phyloP scores from a whole-genome alignment of 1,284 basidiomycete genomes.

The Gomphus bonarii region DNA sequence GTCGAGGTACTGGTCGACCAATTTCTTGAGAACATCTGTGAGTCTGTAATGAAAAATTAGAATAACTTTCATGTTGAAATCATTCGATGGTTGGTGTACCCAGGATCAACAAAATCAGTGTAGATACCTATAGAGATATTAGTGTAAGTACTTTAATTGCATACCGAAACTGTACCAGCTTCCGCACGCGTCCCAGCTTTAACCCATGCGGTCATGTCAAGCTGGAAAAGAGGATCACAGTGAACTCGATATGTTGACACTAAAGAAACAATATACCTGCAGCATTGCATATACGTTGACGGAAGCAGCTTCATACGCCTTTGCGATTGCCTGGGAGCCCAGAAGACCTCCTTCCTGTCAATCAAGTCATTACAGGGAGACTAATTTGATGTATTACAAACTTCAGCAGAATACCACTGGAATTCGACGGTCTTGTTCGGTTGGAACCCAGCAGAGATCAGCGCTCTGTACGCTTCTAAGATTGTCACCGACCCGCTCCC shows the following conservation, averaged over 20 bases:
- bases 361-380: constrained; percentile 3
- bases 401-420: constrained; percentile 57
- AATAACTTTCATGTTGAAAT: background rate
- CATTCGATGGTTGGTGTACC: constrained; percentile 25
- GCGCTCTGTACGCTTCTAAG: constrained; percentile 78
- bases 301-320: constrained; percentile 55
- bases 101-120: constrained; percentile 73
- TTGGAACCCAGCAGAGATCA: constrained; percentile 70
- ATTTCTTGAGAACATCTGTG: constrained; percentile 69
- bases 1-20: constrained; percentile 69
- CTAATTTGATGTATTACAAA: background rate
- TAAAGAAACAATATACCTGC: constrained; percentile 39
- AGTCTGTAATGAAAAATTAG: constrained; percentile 34
- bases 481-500: constrained; percentile 89
- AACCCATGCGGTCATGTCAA: constrained; percentile 96
- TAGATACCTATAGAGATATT: constrained; percentile 41
- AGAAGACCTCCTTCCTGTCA: constrained; percentile 84
- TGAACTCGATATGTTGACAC: constrained; percentile 13
- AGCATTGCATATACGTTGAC: constrained; percentile 82
- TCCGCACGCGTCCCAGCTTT: constrained; percentile 81
- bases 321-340: constrained; percentile 86
- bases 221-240: constrained; percentile 32
- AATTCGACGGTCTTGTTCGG: constrained; percentile 82
- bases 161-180: constrained; percentile 46
- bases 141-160: background rate